These are phyloP conservation scores for Leishmania major DNA, from an alignment of 208 protist species.

Conservation along the genomic window DNA sequence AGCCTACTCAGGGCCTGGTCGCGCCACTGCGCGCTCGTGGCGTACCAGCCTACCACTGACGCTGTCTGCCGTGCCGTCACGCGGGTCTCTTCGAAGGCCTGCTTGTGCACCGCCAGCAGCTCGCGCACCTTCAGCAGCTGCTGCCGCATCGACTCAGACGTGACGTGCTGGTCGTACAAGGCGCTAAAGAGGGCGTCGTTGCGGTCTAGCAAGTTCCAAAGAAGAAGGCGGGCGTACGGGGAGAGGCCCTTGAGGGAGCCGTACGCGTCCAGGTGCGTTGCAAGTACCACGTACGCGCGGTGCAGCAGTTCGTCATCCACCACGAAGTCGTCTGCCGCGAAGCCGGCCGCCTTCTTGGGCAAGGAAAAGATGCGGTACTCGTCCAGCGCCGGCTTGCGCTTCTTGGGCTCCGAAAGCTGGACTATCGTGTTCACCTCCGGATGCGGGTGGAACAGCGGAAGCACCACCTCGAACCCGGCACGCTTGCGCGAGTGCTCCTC, in stretches of 20 bases:
- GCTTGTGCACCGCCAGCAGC: slow-evolving; percentile 27
- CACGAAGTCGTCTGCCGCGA: slow-evolving; percentile 81
- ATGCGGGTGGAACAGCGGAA: slow-evolving; percentile 61
- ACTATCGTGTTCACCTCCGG: slow-evolving; percentile 77
- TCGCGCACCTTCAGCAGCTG: slow-evolving; percentile 35
- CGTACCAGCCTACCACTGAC: slow-evolving; percentile 75
- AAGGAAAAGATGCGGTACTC: slow-evolving; percentile 87
- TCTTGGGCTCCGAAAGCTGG: slow-evolving; percentile 78
- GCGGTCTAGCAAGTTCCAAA: slow-evolving; percentile 76
- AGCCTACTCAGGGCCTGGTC: slow-evolving; percentile 71
- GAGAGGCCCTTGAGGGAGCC: slow-evolving; percentile 71
- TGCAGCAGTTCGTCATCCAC: slow-evolving; percentile 86
- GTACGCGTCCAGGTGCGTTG: slow-evolving; percentile 66
- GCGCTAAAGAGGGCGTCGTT: slow-evolving; percentile 54
- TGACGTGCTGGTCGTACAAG: slow-evolving; percentile 41
- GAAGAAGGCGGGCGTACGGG: slow-evolving; percentile 66
- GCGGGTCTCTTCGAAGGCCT: slow-evolving; percentile 42
- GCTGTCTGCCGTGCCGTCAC: slow-evolving; percentile 46
- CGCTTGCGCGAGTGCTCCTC: slow-evolving; percentile 60
- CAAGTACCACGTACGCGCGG: slow-evolving; percentile 69
- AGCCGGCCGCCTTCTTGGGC: slow-evolving; percentile 78
- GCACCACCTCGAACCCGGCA: slow-evolving; percentile 52
- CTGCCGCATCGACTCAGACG: slow-evolving; percentile 25
- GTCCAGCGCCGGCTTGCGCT: slow-evolving; percentile 67
- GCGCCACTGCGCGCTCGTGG: slow-evolving; percentile 84